These are phyloP conservation scores for Saraca asoca DNA, from an alignment of 331 rosid species.

Conservation along the genomic window DNA sequence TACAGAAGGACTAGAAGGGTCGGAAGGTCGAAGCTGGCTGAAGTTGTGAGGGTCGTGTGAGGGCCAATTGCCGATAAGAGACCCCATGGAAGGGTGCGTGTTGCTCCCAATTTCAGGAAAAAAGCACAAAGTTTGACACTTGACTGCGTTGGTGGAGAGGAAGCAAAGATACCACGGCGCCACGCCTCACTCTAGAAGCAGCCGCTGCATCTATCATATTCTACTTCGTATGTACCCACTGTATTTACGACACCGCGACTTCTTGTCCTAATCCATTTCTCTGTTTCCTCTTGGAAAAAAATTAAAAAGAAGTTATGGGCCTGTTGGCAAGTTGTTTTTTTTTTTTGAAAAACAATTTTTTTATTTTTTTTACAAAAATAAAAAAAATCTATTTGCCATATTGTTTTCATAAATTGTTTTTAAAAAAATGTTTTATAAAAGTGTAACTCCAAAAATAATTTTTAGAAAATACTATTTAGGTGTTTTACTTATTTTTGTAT, in stretches of 20 bases:
- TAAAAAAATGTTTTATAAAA: too few relatives aligned
- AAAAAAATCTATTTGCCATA: too few relatives aligned
- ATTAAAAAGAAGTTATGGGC: too few relatives aligned
- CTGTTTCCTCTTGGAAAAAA: too few relatives aligned
- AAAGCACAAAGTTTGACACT: slow-evolving; percentile 26
- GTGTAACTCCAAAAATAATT: too few relatives aligned
- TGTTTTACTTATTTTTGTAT: too few relatives aligned
- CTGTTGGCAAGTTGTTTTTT: too few relatives aligned
- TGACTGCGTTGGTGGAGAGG: slow-evolving; percentile 14
- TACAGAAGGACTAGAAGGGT: slow-evolving; percentile 84
- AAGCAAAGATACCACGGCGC: slow-evolving; percentile 3
- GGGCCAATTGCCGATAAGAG: slow-evolving; percentile 83
- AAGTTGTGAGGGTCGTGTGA: slow-evolving; percentile 91
- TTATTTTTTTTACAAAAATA: too few relatives aligned
- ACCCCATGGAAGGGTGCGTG: slow-evolving; percentile 57
- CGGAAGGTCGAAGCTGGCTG: slow-evolving; percentile 88
- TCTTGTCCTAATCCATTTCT: slow-evolving; percentile 18
- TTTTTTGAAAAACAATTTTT: too few relatives aligned
- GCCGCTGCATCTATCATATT: slow-evolving; percentile 24
- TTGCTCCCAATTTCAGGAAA: slow-evolving; percentile 27
- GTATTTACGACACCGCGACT: background rate
- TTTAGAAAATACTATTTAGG: too few relatives aligned
- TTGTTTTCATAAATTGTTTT: too few relatives aligned
- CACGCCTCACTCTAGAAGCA: slow-evolving; percentile 32
- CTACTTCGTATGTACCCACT: slow-evolving; percentile 29